Base-by-base conservation (phyloP, 73 alveolate genomes). In the Paraurostyla sp. region DNA sequence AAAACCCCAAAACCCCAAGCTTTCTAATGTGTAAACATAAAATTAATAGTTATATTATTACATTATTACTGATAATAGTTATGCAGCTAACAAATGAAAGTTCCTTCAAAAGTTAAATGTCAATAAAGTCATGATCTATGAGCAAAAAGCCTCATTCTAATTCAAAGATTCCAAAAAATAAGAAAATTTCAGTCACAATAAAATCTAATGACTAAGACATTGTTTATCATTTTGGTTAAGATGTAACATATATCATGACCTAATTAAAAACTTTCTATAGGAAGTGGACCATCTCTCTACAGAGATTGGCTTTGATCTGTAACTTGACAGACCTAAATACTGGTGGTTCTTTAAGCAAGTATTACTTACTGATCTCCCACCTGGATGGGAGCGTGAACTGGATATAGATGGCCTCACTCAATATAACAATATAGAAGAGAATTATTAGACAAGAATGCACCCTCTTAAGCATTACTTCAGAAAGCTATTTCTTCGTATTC, bases 301-400 rank as follows among this genome's bases (percentile, higher is more conserved):
- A 23, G 65, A 73, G 42, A 49, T 73, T 18, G 86, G 86, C 3
- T 49, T 73, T 48, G 86, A 73, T 27, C 25, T 48, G 29, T 4
- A 40, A 2, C 18, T 49, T 4, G 86, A 73, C 30, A 73, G 46
- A 73, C 49, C 68, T 1, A 42, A 48, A 15, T 73, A 73, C 46
- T 73, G 86, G 86, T 73, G 86, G 86, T 73, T 73, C 41, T 48
- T 73, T 30, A 73, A 73, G 38, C 52, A 73, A 48, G 13, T 73
- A 6, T 16, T 73, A 43, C 25, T 73, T 15, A 48, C 71, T 3
- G 30, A 73, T 23, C 50, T 73, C 18, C 86, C 86, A 0, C 16
- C 71, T 16, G 86, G 86, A 3, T 73, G 86, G 86, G 71, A 73
- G 32, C 13, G 86, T 43, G 86, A 73, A 46, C 6, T 18, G 23